Evolutionary conservation across 306 rosid species (phyloP).

Genomic region (Rosa multiflora): DNA sequence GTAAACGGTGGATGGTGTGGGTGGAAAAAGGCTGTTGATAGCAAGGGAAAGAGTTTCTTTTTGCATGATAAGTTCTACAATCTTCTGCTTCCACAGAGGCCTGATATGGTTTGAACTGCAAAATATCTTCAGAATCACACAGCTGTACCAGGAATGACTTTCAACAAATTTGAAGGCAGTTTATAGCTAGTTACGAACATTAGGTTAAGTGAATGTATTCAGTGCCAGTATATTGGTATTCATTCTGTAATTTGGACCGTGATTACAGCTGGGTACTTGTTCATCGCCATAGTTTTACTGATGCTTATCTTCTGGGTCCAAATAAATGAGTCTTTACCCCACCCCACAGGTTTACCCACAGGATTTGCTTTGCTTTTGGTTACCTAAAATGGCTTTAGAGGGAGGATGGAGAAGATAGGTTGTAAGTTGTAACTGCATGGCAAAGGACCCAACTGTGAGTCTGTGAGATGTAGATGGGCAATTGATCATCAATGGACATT

Average conservation of each 20-base stretch:
- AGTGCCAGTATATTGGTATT: background rate
- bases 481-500: background rate
- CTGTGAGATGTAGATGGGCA: background rate
- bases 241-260: background rate
- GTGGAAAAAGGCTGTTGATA: conserved; percentile 95
- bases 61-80: conserved; percentile 89
- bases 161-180: background rate
- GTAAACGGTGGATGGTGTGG: conserved; percentile 91
- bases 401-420: background rate
- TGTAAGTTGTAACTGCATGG: background rate
- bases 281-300: background rate
- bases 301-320: background rate
- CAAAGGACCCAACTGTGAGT: background rate
- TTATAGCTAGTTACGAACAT: conserved; percentile 10
- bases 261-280: background rate
- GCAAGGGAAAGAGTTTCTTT: conserved; percentile 82
- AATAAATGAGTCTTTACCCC: too few species aligned
- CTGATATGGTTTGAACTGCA: conserved; percentile 70
- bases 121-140: background rate
- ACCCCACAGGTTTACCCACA: too few species aligned
- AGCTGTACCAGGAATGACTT: background rate
- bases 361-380: background rate
- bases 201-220: background rate
- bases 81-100: conserved; percentile 92
- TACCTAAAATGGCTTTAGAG: background rate